Base-by-base conservation (phyloP, 129 eudicot genomes). In the Centrapalus pauciflorus region DNA sequence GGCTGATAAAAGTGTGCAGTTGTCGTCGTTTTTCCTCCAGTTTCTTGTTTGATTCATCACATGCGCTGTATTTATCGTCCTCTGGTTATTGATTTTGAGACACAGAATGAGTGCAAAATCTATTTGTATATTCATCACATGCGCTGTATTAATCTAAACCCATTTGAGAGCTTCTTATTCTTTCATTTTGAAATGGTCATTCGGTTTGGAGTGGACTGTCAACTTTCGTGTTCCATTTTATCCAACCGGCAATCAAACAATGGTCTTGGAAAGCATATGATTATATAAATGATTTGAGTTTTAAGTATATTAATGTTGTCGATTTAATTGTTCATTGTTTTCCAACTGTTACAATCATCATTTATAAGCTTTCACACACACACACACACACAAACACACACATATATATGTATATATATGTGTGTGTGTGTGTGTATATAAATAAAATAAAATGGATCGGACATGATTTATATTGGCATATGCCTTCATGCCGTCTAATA, bases 1-100 rank as follows among this genome's bases (percentile, higher is more conserved):
- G 66, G 49, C 35, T 65, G 51, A n/a, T 50, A 32, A 66, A 66
- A 16, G 79, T 66, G 74, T 75, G 79, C 79, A 66, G 69, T 58
- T 33, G 50, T 65, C n/a, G 20, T n/a, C n/a, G 8, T 50, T 49
- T 72, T 52, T 50, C 24, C 41, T 34, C 52, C 49, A 14, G 41
- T 72, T 61, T 72, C 63, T 72, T 61, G 62, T 66, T 45, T 74
- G 67, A 74, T 74, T 23, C 55, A 66, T 30, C 46, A 23, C 64
- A 63, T 56, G 64, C 41, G 56, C 2, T 71, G 26, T 55, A 55
- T 55, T 19, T 55, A 55, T 25, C 26, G 55, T 75, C 60, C 16
- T 5, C 30, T 37, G 32, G 10, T 48, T 33, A 32, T 61, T 62
- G 61, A 21, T 61, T 72, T 35, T 5, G 50, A 61, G 32, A 34